Evolutionary conservation across 345 rosid genomes (phyloP).

Genomic region (Euphorbia lathyris): DNA sequence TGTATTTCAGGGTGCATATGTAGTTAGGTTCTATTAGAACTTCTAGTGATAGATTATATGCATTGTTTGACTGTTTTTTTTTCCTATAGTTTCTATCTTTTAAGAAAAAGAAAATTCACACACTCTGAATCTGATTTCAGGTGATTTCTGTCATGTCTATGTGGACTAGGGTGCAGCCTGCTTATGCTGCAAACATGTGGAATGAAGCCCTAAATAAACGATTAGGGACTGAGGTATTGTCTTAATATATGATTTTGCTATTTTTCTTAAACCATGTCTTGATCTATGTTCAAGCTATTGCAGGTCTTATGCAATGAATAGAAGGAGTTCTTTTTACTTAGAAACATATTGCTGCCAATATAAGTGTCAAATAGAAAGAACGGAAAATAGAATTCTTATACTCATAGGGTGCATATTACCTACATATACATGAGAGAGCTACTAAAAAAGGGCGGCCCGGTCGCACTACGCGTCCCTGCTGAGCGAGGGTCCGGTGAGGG

Average conservation of each 20-base stretch:
- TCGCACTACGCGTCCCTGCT: too few relatives aligned
- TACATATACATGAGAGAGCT: too few relatives aligned
- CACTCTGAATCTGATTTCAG: conserved; percentile 36
- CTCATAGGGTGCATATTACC: too few relatives aligned
- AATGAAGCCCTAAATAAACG: conserved; percentile 97
- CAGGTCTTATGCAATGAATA: not conserved
- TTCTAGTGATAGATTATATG: not conserved
- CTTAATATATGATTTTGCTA: not conserved
- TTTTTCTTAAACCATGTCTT: not conserved
- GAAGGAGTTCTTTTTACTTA: not conserved
- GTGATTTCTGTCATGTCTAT: conserved; percentile 98
- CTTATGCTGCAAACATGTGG: conserved; percentile 99
- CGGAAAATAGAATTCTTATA: too few relatives aligned
- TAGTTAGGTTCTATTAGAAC: too few relatives aligned
- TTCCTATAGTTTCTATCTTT: not conserved
- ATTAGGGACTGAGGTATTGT: conserved; percentile 78
- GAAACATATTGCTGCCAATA: not conserved
- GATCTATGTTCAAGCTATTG: not conserved
- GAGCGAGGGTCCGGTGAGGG: too few relatives aligned
- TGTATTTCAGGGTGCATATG: not conserved
- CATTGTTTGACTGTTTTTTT: not conserved
- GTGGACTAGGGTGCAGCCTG: conserved; percentile 96
- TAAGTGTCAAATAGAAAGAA: not conserved
- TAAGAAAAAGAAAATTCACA: not conserved
- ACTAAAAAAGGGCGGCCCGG: too few relatives aligned